These are phyloP conservation scores for Pythium folliculosum DNA, from an alignment of 352 stramenopile genomes.

Conservation along the genomic window DNA sequence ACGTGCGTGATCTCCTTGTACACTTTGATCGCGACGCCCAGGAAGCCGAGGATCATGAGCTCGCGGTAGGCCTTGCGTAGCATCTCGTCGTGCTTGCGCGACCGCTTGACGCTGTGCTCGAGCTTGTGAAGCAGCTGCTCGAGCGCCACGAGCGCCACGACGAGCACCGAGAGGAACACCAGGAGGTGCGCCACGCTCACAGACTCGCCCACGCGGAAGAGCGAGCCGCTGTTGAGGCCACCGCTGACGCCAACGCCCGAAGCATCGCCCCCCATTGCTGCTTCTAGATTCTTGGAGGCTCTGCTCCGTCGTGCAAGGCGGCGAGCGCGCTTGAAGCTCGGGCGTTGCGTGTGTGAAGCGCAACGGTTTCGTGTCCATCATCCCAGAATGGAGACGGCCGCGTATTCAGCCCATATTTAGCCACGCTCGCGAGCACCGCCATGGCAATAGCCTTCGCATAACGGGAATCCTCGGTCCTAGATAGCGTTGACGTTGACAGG, in stretches of 20 bases:
- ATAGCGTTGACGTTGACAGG: background rate
- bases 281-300: background rate
- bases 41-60: slow-evolving; percentile 36
- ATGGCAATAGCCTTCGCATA: no score
- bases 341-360: no score
- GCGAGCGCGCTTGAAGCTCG: no score
- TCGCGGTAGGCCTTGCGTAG: slow-evolving; percentile 49
- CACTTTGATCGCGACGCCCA: slow-evolving; percentile 40
- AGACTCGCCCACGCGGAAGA: slow-evolving; percentile 29
- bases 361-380: no score
- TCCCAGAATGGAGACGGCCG: no score
- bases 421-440: no score
- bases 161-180: slow-evolving; percentile 35
- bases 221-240: slow-evolving; percentile 13
- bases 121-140: slow-evolving; percentile 50
- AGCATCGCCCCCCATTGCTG: background rate
- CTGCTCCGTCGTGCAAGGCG: background rate
- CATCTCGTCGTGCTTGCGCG: slow-evolving; percentile 68
- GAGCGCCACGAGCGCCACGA: slow-evolving; percentile 48
- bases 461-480: background rate
- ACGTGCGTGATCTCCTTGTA: slow-evolving; percentile 28
- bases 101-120: slow-evolving; percentile 43
- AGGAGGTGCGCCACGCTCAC: slow-evolving; percentile 21
- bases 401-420: no score
- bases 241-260: no score